Conservation (phyloP, 441 rosid genomes). For the Euphorbia schlechtendalii region DNA sequence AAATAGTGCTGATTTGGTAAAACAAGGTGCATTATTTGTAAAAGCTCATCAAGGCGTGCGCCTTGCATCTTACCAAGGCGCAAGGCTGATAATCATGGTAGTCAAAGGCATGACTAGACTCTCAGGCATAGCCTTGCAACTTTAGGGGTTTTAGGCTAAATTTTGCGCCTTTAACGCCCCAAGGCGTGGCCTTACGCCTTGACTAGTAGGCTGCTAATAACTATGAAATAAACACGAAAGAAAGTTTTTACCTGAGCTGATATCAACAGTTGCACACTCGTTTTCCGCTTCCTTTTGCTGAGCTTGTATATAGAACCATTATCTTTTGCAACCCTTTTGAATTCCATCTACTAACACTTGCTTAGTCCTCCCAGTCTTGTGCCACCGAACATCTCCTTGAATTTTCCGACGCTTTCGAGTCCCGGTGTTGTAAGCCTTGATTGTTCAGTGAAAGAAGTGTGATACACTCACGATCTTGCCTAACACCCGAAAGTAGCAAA, state of each 20-base stretch:
- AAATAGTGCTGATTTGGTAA: too few relatives aligned
- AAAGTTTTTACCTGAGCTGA: constrained; percentile 39
- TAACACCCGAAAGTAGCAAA: too few relatives aligned
- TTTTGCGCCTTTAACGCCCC: too few relatives aligned
- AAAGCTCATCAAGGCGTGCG: too few relatives aligned
- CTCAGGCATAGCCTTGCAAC: constrained; percentile 4
- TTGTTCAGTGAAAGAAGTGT: constrained; percentile 82
- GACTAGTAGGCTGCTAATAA: too few relatives aligned
- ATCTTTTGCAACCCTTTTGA: constrained; percentile 79
- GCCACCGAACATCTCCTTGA: constrained; percentile 91
- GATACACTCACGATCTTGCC: constrained; percentile 66
- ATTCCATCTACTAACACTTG: constrained; percentile 69
- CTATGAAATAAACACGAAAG: neutral
- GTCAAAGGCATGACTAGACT: too few relatives aligned
- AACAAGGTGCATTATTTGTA: too few relatives aligned
- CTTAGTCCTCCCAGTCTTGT: constrained; percentile 86
- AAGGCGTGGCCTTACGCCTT: too few relatives aligned
- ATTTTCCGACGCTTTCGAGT: constrained; percentile 91
- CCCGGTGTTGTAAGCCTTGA: constrained; percentile 90
- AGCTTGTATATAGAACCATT: constrained; percentile 66
- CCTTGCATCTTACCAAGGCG: too few relatives aligned
- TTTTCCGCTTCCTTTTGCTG: constrained; percentile 39
- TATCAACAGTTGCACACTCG: constrained; percentile 18
- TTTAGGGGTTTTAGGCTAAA: neutral
- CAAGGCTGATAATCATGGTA: too few relatives aligned